A percentile compares a stretch with the other conserved stretches of the same genome.
phyloP scores from a whole-genome alignment of 306 rosid genomes.

The Aeschynomene evenia region DNA sequence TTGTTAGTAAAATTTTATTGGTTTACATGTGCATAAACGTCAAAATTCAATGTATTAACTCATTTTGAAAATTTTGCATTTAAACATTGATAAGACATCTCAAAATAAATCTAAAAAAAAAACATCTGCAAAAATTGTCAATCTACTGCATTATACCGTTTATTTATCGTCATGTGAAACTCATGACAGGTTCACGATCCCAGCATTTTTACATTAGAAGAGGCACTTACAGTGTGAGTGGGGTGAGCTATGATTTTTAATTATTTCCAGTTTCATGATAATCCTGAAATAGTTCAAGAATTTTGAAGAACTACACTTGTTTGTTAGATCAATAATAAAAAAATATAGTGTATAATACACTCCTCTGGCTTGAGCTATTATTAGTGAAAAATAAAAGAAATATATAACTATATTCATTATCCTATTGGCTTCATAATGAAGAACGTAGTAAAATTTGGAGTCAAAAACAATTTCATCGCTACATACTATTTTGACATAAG shows the following conservation, averaged over 20 bases:
- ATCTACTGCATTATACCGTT: neutral
- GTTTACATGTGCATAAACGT: no score
- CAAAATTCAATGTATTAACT: no score
- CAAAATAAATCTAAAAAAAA: no score
- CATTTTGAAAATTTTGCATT: no score
- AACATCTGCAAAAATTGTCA: neutral
- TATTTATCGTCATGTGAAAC: neutral
- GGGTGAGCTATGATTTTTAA: neutral
- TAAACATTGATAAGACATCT: no score
- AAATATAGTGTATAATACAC: neutral
- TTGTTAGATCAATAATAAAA: neutral
- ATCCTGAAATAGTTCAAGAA: no score
- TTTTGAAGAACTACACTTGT: neutral
- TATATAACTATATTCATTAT: no score
- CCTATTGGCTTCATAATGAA: neutral
- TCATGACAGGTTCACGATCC: neutral
- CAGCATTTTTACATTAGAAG: neutral
- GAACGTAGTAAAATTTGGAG: neutral
- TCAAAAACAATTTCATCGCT: conserved; percentile 9
- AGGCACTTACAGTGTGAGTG: neutral
- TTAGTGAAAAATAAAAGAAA: neutral
- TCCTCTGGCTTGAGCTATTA: neutral
- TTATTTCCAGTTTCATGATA: no score
- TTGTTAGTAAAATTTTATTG: no score
- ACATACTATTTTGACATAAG: conserved; percentile 28